Evolutionary conservation across 2,329 filamentous ascomycete species (phyloP).

Genomic region (Aspergillus caelatus): DNA sequence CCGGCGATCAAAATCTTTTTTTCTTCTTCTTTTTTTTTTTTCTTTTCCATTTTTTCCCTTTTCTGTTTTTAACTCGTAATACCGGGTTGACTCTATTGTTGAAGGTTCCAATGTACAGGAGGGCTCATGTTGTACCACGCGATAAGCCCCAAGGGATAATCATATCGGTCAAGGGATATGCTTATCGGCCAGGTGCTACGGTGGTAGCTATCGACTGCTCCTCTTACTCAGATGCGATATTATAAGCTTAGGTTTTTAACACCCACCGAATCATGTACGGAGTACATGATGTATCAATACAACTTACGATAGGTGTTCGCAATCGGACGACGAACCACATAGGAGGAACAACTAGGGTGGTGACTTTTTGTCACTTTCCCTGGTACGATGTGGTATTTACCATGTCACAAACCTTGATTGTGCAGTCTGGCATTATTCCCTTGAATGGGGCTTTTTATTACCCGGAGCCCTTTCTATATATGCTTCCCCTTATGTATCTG

Average conservation of each 20-base stretch:
- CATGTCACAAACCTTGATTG: not conserved
- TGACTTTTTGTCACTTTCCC: not conserved
- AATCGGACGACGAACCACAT: not conserved
- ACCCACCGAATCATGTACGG: not conserved
- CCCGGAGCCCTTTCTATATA: not conserved
- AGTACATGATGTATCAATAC: not conserved
- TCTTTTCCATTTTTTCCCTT: not conserved
- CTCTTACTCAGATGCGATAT: not conserved
- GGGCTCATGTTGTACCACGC: conserved; percentile 10
- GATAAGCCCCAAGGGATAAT: conserved; percentile 1
- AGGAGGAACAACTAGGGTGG: not conserved
- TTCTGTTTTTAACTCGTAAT: not conserved
- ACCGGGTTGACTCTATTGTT: not conserved
- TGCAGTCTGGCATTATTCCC: not conserved
- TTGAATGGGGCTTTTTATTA: not conserved
- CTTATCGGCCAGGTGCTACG: conserved; percentile 9
- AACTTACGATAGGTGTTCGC: not conserved
- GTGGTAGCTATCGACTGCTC: not conserved
- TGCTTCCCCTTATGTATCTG: not conserved
- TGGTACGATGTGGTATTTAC: conserved; percentile 3
- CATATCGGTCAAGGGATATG: conserved; percentile 11
- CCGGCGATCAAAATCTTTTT: not conserved
- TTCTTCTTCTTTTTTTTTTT: not conserved
- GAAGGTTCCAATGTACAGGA: not conserved
- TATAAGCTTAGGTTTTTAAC: not conserved